These are phyloP conservation scores for Rhipidocladum racemiflorum DNA, from an alignment of 176 grass and related monocot species.

Conservation along the genomic window DNA sequence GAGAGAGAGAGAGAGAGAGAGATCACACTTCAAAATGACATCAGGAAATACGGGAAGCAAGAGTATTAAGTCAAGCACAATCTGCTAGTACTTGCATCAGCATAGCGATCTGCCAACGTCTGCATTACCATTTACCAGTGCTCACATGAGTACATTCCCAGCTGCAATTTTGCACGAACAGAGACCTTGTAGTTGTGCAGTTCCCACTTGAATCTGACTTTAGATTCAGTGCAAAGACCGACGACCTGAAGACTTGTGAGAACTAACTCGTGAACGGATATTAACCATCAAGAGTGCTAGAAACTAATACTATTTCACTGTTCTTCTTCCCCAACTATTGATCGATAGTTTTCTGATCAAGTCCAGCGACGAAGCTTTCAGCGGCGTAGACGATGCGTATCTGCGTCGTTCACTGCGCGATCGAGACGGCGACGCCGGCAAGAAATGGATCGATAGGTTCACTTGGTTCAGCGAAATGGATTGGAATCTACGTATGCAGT, in stretches of 20 bases:
- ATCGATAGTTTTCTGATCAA: background rate
- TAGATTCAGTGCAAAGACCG: background rate
- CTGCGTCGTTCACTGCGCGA: background rate
- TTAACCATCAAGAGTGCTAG: background rate
- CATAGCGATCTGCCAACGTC: background rate
- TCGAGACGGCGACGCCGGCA: conserved; percentile 10
- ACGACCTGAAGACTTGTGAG: background rate
- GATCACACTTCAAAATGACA: background rate
- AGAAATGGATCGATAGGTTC: background rate
- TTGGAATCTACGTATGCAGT: background rate
- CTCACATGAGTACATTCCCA: background rate
- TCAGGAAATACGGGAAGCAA: background rate
- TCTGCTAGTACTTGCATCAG: background rate
- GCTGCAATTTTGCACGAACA: background rate
- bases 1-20: background rate
- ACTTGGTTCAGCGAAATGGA: background rate
- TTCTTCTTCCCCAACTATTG: background rate
- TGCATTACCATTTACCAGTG: background rate
- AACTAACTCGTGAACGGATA: background rate
- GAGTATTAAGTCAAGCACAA: background rate
- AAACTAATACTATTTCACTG: background rate
- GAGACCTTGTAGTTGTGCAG: background rate
- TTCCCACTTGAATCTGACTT: background rate
- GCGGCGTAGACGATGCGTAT: background rate
- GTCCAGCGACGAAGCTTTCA: background rate